Evolutionary conservation across 1,139 yeast species (phyloP).

Genomic region (Geotrichum citri-aurantii): DNA sequence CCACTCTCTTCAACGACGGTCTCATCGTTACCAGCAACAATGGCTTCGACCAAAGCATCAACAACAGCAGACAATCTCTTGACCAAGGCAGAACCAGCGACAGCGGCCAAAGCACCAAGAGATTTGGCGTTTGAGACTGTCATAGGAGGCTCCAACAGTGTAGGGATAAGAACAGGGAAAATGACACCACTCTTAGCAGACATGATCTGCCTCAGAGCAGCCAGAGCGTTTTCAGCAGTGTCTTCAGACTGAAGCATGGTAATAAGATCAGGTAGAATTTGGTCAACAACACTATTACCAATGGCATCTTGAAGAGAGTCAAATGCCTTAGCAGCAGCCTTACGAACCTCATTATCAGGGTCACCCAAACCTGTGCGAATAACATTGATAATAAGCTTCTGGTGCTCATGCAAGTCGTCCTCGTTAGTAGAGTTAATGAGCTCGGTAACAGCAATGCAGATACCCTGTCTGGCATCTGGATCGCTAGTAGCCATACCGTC

Average conservation of each 20-base stretch:
- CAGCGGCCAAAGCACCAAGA: conserved; percentile 80
- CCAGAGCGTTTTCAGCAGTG: conserved; percentile 65
- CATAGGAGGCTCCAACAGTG: conserved; percentile 74
- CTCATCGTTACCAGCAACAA: conserved; percentile 38
- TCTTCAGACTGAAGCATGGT: conserved; percentile 55
- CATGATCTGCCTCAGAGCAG: conserved; percentile 90
- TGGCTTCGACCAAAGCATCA: conserved; percentile 62
- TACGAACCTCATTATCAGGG: conserved; percentile 65
- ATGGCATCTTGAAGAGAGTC: conserved; percentile 76
- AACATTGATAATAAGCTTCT: conserved; percentile 63
- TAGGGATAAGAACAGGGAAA: conserved; percentile 89
- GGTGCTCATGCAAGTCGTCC: conserved; percentile 59
- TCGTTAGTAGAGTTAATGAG: conserved; percentile 68
- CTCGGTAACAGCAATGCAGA: conserved; percentile 87
- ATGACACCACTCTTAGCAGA: conserved; percentile 82
- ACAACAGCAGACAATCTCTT: conserved; percentile 66
- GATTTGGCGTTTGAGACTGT: conserved; percentile 82
- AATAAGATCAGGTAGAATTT: conserved; percentile 78
- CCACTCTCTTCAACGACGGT: conserved; percentile 36
- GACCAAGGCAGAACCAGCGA: conserved; percentile 81
- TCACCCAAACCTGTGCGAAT: conserved; percentile 79
- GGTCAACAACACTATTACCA: conserved; percentile 84
- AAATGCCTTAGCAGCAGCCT: conserved; percentile 86
- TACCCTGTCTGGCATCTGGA: conserved; percentile 87
- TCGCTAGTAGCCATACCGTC: conserved; percentile 55